These are phyloP conservation scores for Arctium lappa DNA, from an alignment of 129 eudicot species.

Conservation along the genomic window DNA sequence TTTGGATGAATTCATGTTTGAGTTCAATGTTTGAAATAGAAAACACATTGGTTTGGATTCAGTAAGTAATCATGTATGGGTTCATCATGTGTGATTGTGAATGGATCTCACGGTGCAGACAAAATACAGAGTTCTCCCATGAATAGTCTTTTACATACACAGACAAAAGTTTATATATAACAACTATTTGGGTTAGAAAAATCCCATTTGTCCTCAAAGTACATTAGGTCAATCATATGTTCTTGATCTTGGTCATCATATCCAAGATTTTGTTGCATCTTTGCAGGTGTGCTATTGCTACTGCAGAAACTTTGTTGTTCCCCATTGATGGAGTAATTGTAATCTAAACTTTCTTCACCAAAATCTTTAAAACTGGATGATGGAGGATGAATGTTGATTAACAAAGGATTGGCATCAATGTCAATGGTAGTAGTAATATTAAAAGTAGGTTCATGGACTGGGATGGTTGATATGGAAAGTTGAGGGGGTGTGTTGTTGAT, in stretches of 20 bases:
- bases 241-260: background rate
- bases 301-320: constrained; percentile 10
- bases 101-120: no score
- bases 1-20: no score
- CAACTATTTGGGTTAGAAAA: constrained; percentile 40
- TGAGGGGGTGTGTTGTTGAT: constrained; percentile 6
- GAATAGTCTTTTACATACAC: background rate
- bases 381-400: constrained; percentile 39
- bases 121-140: no score
- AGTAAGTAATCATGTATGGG: no score
- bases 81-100: no score
- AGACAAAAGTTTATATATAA: background rate
- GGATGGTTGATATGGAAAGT: background rate
- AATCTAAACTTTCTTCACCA: constrained; percentile 20
- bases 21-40: no score
- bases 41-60: no score
- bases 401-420: constrained; percentile 47
- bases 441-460: constrained; percentile 2
- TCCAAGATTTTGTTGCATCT: constrained; percentile 13
- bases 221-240: background rate
- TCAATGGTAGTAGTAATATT: constrained; percentile 25
- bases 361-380: constrained; percentile 45
- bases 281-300: constrained; percentile 7
- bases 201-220: constrained; percentile 39
- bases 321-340: background rate